Percentiles rank a stretch among this genome's conserved stretches.
These are phyloP conservation scores for Gossypium rotundifolium DNA, from an alignment of 345 rosid genomes.

Conservation along the genomic window DNA sequence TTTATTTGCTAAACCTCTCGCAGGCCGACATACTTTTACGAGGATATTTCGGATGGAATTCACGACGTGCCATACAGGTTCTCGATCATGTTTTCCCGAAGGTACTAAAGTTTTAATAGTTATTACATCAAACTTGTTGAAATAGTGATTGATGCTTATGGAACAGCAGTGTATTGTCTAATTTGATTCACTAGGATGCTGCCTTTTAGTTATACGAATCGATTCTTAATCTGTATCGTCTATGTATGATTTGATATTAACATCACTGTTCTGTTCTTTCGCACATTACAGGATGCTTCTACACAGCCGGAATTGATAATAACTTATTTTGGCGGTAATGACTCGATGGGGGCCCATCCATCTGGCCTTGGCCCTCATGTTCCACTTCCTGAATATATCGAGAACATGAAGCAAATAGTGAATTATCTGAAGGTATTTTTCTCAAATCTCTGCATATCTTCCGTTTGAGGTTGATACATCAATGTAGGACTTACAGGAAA, in stretches of 20 bases:
- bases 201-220: not conserved
- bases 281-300: constrained; percentile 45
- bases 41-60: constrained; percentile 94
- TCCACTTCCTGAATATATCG: constrained; percentile 64
- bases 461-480: not conserved
- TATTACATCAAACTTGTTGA: not conserved
- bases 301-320: constrained; percentile 75
- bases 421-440: constrained; percentile 67
- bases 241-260: not conserved
- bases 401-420: constrained; percentile 77
- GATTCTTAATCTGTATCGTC: too few relatives aligned
- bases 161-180: not conserved
- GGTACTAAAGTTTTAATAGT: constrained; percentile 29
- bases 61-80: constrained; percentile 77
- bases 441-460: constrained; percentile 11
- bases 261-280: not conserved
- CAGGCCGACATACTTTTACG: constrained; percentile 86
- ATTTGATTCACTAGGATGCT: not conserved
- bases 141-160: not conserved
- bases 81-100: constrained; percentile 81
- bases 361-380: constrained; percentile 96
- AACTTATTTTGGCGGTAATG: constrained; percentile 96
- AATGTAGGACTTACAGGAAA: not conserved
- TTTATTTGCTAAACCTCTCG: not conserved
- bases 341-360: constrained; percentile 92